phyloP scores from a whole-genome alignment of 2,329 filamentous ascomycete species.

The Xylaria multiplex region DNA sequence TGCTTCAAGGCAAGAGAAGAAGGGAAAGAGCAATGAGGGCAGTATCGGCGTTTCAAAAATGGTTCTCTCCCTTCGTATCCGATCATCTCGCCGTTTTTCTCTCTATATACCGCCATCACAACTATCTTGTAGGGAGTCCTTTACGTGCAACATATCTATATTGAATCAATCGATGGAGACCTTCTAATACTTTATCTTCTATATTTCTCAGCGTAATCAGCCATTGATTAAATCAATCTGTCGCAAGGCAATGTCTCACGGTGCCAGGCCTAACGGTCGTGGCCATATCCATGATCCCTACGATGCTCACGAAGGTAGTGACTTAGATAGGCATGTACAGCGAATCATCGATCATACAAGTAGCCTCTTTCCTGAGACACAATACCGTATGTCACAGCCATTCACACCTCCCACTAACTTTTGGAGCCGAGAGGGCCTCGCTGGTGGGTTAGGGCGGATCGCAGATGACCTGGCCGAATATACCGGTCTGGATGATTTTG shows the following conservation, averaged over 20 bases:
- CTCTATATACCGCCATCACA: neutral
- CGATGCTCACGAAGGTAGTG: constrained; percentile 33
- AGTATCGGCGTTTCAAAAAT: neutral
- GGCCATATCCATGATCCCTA: constrained; percentile 40
- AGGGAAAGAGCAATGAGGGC: constrained; percentile 16
- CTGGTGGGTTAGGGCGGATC: constrained; percentile 11
- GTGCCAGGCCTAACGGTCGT: constrained; percentile 22
- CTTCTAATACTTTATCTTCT: neutral
- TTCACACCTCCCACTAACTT: constrained; percentile 7
- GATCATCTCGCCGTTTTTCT: neutral
- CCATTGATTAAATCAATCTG: neutral
- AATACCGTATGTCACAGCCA: constrained; percentile 31
- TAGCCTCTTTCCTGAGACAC: constrained; percentile 37
- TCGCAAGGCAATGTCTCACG: constrained; percentile 40
- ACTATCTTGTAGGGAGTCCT: neutral
- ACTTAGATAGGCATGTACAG: constrained; percentile 45
- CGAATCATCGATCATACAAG: constrained; percentile 46
- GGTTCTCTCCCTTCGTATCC: neutral
- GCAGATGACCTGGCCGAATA: constrained; percentile 24
- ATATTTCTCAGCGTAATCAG: neutral
- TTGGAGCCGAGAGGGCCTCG: constrained; percentile 12
- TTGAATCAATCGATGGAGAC: neutral
- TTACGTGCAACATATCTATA: neutral
- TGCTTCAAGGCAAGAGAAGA: neutral
- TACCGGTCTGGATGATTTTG: constrained; percentile 44